Base-by-base conservation (phyloP, 176 grass and related monocot species). In the Bromus sterilis region DNA sequence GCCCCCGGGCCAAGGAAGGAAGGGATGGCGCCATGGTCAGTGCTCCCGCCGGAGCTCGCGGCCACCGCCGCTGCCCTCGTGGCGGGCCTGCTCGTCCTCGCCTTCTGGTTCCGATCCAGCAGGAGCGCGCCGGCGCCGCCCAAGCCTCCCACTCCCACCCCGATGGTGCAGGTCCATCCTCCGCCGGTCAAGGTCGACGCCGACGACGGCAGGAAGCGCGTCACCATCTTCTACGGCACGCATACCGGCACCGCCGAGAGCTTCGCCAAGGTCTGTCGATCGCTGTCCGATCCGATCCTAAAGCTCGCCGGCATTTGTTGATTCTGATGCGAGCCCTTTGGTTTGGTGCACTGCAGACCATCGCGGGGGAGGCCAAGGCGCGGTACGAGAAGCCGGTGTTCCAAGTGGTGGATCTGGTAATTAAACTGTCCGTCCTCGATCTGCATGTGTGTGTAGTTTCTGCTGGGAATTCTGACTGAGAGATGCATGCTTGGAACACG, bases 171-270 rank as follows among this genome's bases (percentile, higher is more conserved):
- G 21, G 56, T 61, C 15, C 80, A 84, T 4, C 92, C 84, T 33
- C 32, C 85, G 29, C 71, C 78, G 11, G 56, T 83, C 10, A 90
- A 63, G 49, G 58, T 85, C 25, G 87, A 97, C 23, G 84, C 7
- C 7, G 88, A 93, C 62, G 88, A 93, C 20, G 95, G 88, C 18
- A 71, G 75, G 64, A 91, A 94, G 88, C 90, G 88, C 57, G 92
- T 93, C 88, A 91, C 86, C 51, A 37, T 98, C 81, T 94, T 94
- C 90, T 98, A 94, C 75, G 92, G 95, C 46, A 98, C 95, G 18
- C 95, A 98, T 88, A 98, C 95, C 10, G 95, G 94, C 71, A 97
- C 94, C 8, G 94, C 94, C 18, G 94, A 97, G 86, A 91, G 94
- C 0, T 97, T 97, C 31, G 94, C 94, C 18, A 97, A 97, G 94